A percentile compares a stretch with the other conserved stretches of the same genome.
These are phyloP conservation scores for Thecaphora thlaspeos DNA, from an alignment of 1,284 basidiomycete species.

Conservation along the genomic window DNA sequence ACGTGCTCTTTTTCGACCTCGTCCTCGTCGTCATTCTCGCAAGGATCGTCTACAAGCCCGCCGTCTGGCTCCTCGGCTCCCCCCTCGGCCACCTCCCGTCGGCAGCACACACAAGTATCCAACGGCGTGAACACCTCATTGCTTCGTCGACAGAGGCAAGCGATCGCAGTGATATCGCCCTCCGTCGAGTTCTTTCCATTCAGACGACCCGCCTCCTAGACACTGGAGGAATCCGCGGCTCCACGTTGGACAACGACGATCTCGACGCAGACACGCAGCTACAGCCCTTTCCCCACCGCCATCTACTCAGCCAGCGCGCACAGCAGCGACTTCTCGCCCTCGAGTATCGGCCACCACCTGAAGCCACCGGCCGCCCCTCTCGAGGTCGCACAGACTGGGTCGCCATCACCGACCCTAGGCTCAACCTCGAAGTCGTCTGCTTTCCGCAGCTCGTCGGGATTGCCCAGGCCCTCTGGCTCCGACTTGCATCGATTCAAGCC, in stretches of 20 bases:
- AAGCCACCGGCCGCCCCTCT: not conserved
- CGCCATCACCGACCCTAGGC: conserved; percentile 23
- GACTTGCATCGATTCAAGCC: conserved; percentile 13
- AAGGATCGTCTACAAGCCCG: not conserved
- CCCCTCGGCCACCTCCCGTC: not conserved
- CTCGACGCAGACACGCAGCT: not conserved
- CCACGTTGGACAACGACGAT: not conserved
- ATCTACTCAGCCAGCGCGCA: not conserved
- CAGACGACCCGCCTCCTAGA: too few relatives aligned
- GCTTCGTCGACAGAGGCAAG: too few relatives aligned
- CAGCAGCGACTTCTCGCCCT: not conserved
- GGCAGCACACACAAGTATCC: not conserved
- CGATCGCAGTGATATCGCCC: too few relatives aligned
- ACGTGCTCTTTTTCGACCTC: not conserved
- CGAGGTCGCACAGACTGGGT: conserved; percentile 17
- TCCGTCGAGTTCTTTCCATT: too few relatives aligned
- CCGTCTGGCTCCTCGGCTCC: not conserved
- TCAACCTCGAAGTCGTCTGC: conserved; percentile 22
- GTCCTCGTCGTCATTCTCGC: not conserved
- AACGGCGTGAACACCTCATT: too few relatives aligned
- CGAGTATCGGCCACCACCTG: not conserved
- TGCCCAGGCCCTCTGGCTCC: conserved; percentile 15
- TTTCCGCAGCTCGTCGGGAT: conserved; percentile 22
- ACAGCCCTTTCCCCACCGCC: not conserved
- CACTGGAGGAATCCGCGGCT: not conserved